Conservation (phyloP, 805 yeast genomes). For the Metschnikowia bowlesiae region DNA sequence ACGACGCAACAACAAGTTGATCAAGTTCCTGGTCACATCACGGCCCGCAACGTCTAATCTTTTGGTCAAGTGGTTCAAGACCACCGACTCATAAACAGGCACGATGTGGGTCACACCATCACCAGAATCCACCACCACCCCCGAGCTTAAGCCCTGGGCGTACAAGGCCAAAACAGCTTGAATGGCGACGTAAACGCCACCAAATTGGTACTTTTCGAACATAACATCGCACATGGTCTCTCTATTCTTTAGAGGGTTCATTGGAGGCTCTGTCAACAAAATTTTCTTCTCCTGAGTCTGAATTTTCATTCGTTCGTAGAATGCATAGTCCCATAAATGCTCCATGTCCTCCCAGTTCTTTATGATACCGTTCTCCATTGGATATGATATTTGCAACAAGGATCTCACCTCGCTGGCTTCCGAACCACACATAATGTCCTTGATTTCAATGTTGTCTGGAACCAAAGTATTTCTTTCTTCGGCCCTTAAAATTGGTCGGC, state of each 20-base stretch:
- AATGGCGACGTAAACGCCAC: conserved; percentile 92
- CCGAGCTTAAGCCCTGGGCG: conserved; percentile 94
- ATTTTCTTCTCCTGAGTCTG: conserved; percentile 74
- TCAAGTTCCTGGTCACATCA: conserved; percentile 94
- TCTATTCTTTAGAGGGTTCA: conserved; percentile 90
- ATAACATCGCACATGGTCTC: conserved; percentile 88
- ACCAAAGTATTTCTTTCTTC: conserved; percentile 69
- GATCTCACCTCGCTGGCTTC: conserved; percentile 92
- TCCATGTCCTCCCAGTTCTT: conserved; percentile 98
- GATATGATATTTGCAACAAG: conserved; percentile 87
- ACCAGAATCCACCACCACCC: conserved; percentile 98
- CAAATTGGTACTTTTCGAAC: conserved; percentile 87
- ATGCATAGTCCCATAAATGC: conserved; percentile 96
- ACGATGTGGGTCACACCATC: conserved; percentile 98
- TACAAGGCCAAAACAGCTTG: conserved; percentile 97
- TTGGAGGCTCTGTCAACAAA: conserved; percentile 93
- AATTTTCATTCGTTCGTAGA: conserved; percentile 82
- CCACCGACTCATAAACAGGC: conserved; percentile 96
- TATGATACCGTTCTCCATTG: conserved; percentile 98
- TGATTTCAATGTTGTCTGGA: conserved; percentile 66
- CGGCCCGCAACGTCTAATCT: conserved; percentile 97
- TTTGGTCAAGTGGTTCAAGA: conserved; percentile 87
- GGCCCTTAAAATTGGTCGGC: conserved; percentile 94
- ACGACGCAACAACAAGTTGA: conserved; percentile 84
- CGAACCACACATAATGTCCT: conserved; percentile 96